Conservation (phyloP, 2,329 filamentous ascomycete genomes). For the Verticillium albo-atrum region DNA sequence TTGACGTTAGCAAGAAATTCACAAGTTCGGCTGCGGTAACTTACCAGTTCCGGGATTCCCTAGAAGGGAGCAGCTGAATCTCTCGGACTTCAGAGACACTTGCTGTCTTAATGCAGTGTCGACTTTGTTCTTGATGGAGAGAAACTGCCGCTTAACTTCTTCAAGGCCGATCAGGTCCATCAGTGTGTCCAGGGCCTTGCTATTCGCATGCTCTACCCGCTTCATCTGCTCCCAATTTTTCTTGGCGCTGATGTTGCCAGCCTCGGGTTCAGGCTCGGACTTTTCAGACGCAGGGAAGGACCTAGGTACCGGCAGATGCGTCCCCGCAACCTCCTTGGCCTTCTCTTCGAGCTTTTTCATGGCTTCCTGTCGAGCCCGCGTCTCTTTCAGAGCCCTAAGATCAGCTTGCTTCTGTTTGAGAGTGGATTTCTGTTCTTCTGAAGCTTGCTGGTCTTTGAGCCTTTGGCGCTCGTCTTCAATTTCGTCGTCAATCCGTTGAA, state of each 20-base stretch:
- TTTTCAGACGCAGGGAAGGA: neutral
- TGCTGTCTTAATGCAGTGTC: conserved; percentile 57
- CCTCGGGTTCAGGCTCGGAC: neutral
- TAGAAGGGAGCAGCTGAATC: conserved; percentile 59
- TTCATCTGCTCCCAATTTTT: conserved; percentile 63
- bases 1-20: conserved; percentile 4
- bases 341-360: conserved; percentile 6
- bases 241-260: conserved; percentile 22
- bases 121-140: conserved; percentile 58
- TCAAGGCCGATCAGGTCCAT: conserved; percentile 72
- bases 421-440: conserved; percentile 34
- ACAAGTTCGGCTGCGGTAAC: conserved; percentile 2
- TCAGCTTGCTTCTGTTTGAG: conserved; percentile 43
- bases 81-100: conserved; percentile 48
- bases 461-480: conserved; percentile 41
- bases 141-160: conserved; percentile 59
- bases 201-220: conserved; percentile 41
- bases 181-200: conserved; percentile 53
- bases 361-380: conserved; percentile 14
- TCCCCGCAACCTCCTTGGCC: neutral
- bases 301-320: neutral
- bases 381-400: conserved; percentile 34
- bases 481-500: conserved; percentile 49
- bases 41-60: conserved; percentile 73
- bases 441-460: conserved; percentile 37